Evolutionary conservation across 441 rosid genomes (phyloP), one percentile per base, ranked within the genome.

Genomic region (Cnidoscolus chayamansa): DNA sequence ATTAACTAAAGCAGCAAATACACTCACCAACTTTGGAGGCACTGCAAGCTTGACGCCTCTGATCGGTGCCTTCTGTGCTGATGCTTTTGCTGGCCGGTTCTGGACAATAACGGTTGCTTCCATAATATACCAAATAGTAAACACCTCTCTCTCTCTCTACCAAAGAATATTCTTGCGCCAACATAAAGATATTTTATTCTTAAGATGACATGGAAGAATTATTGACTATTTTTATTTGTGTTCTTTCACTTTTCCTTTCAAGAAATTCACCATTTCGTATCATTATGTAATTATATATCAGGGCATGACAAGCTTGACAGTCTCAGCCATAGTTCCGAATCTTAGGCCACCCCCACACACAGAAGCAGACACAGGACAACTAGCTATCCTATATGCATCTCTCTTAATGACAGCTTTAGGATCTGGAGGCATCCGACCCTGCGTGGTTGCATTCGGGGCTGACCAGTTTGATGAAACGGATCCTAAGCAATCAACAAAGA

Each of bases 391-490:
- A 7, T 92, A 94, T 72, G 72, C 50, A 56, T 87, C 88, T 48
- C 89, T 94, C 32, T 80, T 90, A 3, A 87, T 94, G 1, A 85
- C 80, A 65, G 98, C 97, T 20, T 66, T 94, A n/a, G 97, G 97
- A 17, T 81, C 98, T 4, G 98, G 98, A 37, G 98, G 98, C 63
- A 94, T 94, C 86, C 89, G 98, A 68, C 97, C 98, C 0, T 92
- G 98, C 56, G 97, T 92, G 65, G 97, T 86, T 45, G 89, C 97
- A n/a, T 94, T 94, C 53, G 98, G 97, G 78, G 98, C 97, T n/a
- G 97, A 94, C 76, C 98, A 94, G 75, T 92, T 94, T 72, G 92
- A 88, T 16, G 92, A 91, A 77, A 75, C 87, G 19, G 94, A 92
- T 79, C 94, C 97, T 11, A 86, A 89, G 19, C 97, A 92, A 67